A percentile compares a stretch with the other conserved stretches of the same genome.
phyloP scores from a whole-genome alignment of 305 asterid genomes.

The Solanum hybrid region DNA sequence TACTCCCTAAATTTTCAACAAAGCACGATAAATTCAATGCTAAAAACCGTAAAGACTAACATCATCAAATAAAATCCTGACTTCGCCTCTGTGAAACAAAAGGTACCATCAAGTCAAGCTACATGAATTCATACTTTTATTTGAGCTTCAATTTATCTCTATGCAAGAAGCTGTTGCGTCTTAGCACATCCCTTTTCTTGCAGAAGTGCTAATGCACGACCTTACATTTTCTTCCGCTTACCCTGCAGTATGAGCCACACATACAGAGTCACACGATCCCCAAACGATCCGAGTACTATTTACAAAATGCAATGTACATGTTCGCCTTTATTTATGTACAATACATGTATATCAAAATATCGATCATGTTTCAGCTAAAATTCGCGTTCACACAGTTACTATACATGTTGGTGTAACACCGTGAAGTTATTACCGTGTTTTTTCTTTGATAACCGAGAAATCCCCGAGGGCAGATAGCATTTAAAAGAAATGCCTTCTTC shows the following conservation, averaged over 20 bases:
- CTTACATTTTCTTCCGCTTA: neutral
- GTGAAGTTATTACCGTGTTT: neutral
- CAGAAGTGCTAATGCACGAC: neutral
- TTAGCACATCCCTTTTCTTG: neutral
- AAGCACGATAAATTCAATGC: neutral
- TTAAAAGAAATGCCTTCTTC: conserved; percentile 27
- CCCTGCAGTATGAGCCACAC: neutral
- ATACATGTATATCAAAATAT: neutral
- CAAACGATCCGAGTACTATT: neutral
- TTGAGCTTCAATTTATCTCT: neutral
- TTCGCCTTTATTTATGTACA: neutral
- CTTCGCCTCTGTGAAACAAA: neutral
- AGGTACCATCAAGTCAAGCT: neutral
- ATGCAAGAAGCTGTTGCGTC: neutral
- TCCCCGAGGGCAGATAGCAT: neutral
- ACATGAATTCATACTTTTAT: neutral
- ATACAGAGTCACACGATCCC: neutral
- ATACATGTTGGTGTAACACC: neutral
- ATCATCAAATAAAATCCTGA: neutral
- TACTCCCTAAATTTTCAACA: neutral
- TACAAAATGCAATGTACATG: neutral
- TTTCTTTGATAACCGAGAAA: neutral
- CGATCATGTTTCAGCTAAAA: neutral
- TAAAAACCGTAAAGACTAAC: neutral
- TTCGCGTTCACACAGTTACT: neutral